Percentiles rank a stretch among this genome's conserved stretches.
Conservation (phyloP, 2,329 filamentous ascomycete genomes). For the Thyridium curvatum region DNA sequence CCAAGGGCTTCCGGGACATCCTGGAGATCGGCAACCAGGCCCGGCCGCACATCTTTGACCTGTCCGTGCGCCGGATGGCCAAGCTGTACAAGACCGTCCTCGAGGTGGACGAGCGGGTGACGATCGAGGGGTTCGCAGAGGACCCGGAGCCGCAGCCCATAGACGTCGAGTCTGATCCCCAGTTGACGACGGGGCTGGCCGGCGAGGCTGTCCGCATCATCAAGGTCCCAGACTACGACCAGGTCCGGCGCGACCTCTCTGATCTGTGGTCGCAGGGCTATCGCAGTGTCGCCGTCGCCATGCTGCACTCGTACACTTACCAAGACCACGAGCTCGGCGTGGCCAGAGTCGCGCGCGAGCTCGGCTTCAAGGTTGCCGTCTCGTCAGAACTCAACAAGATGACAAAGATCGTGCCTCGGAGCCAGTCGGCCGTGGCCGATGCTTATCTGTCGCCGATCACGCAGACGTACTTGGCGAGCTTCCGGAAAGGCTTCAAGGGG, state of each 20-base stretch:
- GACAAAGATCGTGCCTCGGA: constrained; percentile 67
- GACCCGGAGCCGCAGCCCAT: constrained; percentile 31
- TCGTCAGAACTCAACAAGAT: constrained; percentile 66
- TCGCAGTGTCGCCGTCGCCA: constrained; percentile 60
- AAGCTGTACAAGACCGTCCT: constrained; percentile 4
- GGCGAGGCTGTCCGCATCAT: constrained; percentile 63
- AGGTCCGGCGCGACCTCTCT: constrained; percentile 48
- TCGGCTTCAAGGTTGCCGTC: constrained; percentile 65
- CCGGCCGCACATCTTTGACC: constrained; percentile 6
- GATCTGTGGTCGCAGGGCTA: constrained; percentile 53
- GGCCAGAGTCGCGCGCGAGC: constrained; percentile 54
- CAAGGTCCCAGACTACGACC: constrained; percentile 42
- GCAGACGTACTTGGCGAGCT: constrained; percentile 62
- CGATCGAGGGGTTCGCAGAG: constrained; percentile 33
- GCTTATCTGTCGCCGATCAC: constrained; percentile 69
- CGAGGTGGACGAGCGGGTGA: constrained; percentile 8
- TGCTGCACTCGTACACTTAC: constrained; percentile 68
- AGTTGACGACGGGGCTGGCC: constrained; percentile 43
- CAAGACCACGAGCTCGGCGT: constrained; percentile 60
- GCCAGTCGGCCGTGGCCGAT: constrained; percentile 67
- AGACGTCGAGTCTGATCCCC: constrained; percentile 14
- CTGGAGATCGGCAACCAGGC: constrained; percentile 7
- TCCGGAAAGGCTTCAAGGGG: constrained; percentile 59
- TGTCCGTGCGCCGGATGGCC: constrained; percentile 13
- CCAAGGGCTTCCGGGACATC: constrained; percentile 37